These are phyloP conservation scores for Plantago lanceolata DNA, from an alignment of 305 asterid species.

Conservation along the genomic window DNA sequence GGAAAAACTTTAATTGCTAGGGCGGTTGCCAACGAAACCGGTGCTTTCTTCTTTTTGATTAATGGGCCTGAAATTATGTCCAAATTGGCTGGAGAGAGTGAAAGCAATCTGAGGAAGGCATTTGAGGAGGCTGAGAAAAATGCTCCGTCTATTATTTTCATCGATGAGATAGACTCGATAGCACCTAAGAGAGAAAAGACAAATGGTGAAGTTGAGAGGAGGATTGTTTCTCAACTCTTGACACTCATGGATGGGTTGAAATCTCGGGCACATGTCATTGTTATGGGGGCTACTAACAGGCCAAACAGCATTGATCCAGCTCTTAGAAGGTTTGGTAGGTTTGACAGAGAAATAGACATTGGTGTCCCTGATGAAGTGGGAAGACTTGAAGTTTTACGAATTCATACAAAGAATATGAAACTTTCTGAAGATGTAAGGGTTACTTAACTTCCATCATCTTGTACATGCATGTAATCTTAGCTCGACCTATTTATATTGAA, in stretches of 20 bases:
- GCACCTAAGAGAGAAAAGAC: slow-evolving; percentile 90
- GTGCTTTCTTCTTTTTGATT: slow-evolving; percentile 80
- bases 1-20: slow-evolving; percentile 81
- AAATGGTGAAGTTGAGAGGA: slow-evolving; percentile 81
- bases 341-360: slow-evolving; percentile 82
- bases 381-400: slow-evolving; percentile 80
- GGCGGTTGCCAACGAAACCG: slow-evolving; percentile 87
- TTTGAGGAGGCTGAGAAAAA: slow-evolving; percentile 95
- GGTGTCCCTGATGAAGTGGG: slow-evolving; percentile 95
- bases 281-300: slow-evolving; percentile 79
- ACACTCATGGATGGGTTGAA: slow-evolving; percentile 85
- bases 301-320: slow-evolving; percentile 94
- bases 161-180: slow-evolving; percentile 78
- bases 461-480: not conserved
- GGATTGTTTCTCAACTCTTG: slow-evolving; percentile 79
- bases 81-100: slow-evolving; percentile 85
- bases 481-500: not conserved
- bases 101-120: slow-evolving; percentile 87
- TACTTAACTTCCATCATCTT: slow-evolving; percentile 6
- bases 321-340: slow-evolving; percentile 85
- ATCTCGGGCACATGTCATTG: slow-evolving; percentile 82
- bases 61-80: slow-evolving; percentile 92
- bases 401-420: slow-evolving; percentile 87
- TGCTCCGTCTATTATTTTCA: slow-evolving; percentile 77
- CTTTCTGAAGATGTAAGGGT: slow-evolving; percentile 68